These are phyloP conservation scores for Pythium sukuiense DNA, from an alignment of 352 stramenopile species.

Conservation along the genomic window DNA sequence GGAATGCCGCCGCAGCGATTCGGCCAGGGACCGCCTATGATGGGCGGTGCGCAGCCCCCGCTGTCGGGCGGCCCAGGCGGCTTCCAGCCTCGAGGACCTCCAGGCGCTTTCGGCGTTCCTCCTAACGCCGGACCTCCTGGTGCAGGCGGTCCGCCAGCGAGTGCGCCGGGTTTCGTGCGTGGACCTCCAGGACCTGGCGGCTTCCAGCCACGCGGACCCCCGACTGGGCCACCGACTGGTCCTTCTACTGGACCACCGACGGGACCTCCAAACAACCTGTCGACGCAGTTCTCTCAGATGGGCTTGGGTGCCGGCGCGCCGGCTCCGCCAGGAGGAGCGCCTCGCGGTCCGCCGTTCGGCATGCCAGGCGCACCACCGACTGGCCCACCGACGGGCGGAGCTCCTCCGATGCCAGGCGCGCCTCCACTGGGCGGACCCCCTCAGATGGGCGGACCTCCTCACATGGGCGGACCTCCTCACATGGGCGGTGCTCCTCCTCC, in stretches of 20 bases:
- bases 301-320: conserved; percentile 50
- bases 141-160: conserved; percentile 17
- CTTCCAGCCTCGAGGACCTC: conserved; percentile 22
- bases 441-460: conserved; percentile 35
- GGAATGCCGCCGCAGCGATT: conserved; percentile 26
- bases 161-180: conserved; percentile 24
- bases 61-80: conserved; percentile 23
- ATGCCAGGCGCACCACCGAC: conserved; percentile 24
- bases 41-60: conserved; percentile 15
- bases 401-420: conserved; percentile 20
- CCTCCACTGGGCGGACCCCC: conserved; percentile 18
- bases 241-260: conserved; percentile 30
- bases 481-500: conserved; percentile 25
- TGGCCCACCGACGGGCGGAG: conserved; percentile 29
- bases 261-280: conserved; percentile 33
- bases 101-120: conserved; percentile 15
- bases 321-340: conserved; percentile 16
- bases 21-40: conserved; percentile 10
- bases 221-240: conserved; percentile 27
- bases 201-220: conserved; percentile 29
- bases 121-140: conserved; percentile 14
- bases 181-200: conserved; percentile 17
- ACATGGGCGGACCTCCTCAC: conserved; percentile 24
- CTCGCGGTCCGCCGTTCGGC: conserved; percentile 28
- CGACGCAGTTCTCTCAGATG: conserved; percentile 70